Evolutionary conservation across 352 stramenopile species (phyloP), one percentile per base, ranked within the genome.

Genomic region (Globisporangium irregulare): DNA sequence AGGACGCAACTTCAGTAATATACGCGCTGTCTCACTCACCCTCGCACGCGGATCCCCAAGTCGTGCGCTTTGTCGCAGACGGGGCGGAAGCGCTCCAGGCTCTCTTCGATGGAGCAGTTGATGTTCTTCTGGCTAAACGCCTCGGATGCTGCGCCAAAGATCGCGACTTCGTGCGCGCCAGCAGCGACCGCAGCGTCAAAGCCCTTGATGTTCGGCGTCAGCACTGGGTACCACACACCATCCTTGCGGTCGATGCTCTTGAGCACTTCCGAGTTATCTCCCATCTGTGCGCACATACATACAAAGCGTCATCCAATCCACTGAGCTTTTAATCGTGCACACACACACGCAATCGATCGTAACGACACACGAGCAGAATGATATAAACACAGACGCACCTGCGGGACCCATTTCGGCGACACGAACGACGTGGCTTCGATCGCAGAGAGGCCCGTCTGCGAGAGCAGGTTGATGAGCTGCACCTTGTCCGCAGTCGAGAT

Each of bases 391-490:
- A 22, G 4, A 61, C 27, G 10, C 53, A 95, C 86, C 79, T 98
- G 93, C 12, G 97, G 97, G 20, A 99, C 93, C 95, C 96, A 99
- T 75, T 98, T 98, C 22, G 95, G 93, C 8, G 95, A 99, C 15
- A 99, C 97, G 69, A 99, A 99, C 14, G 92, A 87, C 56, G 94
- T 98, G 6, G 92, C 82, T 78, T 99, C 97, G 64, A 99, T 97
- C 4, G 80, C 83, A 5, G 72, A 77, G 18, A 98, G 82, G 1
- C 97, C 97, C 18, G 96, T 91, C 4, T 93, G 73, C 54, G 89
- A 93, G 53, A 99, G 82, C 72, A 90, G 78, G 53, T 98, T 84
- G 72, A 98, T 95, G 14, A 99, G 71, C 64, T 86, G 75, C 15
- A 99, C 81, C 73, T 99, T 99, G 65, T 97, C 77, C 9, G 87